Percentiles rank a stretch among this genome's conserved stretches.
Conservation (phyloP, 1,284 basidiomycete genomes). For the Cutaneotrichosporon sp. region DNA sequence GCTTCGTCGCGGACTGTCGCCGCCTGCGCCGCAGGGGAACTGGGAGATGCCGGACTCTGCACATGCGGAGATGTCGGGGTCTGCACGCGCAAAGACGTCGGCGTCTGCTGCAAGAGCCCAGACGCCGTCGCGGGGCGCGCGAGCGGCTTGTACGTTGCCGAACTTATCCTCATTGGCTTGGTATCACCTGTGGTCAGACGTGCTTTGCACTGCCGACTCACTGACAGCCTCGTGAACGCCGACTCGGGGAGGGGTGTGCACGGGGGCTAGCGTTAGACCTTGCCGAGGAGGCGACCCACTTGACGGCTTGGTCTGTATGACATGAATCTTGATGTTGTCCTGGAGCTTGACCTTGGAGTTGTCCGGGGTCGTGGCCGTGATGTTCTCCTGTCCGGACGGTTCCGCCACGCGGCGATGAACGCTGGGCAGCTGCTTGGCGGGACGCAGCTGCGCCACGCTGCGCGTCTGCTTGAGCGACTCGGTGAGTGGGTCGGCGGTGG, state of each 20-base stretch:
- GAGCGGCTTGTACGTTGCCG: neutral
- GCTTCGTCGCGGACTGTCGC: conserved; percentile 21
- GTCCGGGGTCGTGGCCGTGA: no score
- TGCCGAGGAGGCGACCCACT: neutral
- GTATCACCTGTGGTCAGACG: neutral
- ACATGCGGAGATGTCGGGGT: neutral
- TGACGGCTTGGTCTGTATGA: neutral
- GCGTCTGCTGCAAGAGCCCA: neutral
- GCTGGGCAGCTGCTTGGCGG: neutral
- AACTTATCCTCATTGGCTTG: neutral
- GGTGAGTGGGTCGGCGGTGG: neutral
- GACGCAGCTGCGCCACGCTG: neutral
- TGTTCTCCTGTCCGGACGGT: neutral
- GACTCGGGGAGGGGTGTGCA: no score
- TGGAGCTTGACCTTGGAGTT: neutral
- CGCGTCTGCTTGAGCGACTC: neutral
- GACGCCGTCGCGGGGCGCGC: neutral
- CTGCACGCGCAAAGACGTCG: neutral
- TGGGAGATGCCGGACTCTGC: neutral
- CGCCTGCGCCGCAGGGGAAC: neutral
- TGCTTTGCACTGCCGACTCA: no score
- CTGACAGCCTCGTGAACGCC: no score
- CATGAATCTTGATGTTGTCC: neutral
- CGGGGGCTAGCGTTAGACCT: no score
- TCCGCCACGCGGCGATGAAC: neutral